A percentile compares a stretch with the other conserved stretches of the same genome.
Evolutionary conservation across 2,329 filamentous ascomycete species (phyloP).

Genomic region (Thermomyces lanuginosus): DNA sequence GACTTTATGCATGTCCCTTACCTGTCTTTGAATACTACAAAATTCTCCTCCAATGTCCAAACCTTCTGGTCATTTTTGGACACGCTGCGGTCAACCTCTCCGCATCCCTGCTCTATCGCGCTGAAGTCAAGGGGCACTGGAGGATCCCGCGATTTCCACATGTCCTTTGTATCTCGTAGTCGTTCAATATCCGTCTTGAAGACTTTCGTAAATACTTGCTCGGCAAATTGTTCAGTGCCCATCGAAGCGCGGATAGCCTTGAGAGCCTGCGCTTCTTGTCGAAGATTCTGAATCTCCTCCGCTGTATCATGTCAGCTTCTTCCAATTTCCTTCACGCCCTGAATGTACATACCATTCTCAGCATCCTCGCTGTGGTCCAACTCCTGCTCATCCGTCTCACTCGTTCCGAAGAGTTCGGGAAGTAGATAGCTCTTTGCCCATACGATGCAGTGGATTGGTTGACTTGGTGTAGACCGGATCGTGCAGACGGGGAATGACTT

Average conservation of each 20-base stretch:
- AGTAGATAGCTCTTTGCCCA: conserved; percentile 96
- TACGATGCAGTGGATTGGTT: conserved; percentile 96
- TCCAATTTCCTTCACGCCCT: not conserved
- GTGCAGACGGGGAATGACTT: conserved; percentile 95
- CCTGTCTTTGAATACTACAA: conserved; percentile 71
- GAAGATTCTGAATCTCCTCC: conserved; percentile 74
- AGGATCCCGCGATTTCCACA: conserved; percentile 75
- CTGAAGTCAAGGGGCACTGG: conserved; percentile 61
- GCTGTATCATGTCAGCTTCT: conserved; percentile 25
- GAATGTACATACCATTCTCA: conserved; percentile 48
- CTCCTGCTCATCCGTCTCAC: conserved; percentile 56
- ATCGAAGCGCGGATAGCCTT: conserved; percentile 69
- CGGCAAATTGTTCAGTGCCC: conserved; percentile 59
- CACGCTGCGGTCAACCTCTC: conserved; percentile 37
- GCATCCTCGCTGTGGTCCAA: conserved; percentile 66
- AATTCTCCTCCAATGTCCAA: conserved; percentile 73
- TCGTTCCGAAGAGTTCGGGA: conserved; percentile 84
- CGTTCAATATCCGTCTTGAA: conserved; percentile 73
- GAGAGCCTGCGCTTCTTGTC: conserved; percentile 65
- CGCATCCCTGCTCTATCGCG: conserved; percentile 38
- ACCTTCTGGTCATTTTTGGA: conserved; percentile 52
- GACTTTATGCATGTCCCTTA: conserved; percentile 10
- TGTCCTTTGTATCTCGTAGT: conserved; percentile 73
- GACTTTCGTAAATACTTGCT: conserved; percentile 81
- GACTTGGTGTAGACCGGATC: conserved; percentile 86